phyloP scores from a whole-genome alignment of 139 green algal genomes.

The Desmodesmus armatus region DNA sequence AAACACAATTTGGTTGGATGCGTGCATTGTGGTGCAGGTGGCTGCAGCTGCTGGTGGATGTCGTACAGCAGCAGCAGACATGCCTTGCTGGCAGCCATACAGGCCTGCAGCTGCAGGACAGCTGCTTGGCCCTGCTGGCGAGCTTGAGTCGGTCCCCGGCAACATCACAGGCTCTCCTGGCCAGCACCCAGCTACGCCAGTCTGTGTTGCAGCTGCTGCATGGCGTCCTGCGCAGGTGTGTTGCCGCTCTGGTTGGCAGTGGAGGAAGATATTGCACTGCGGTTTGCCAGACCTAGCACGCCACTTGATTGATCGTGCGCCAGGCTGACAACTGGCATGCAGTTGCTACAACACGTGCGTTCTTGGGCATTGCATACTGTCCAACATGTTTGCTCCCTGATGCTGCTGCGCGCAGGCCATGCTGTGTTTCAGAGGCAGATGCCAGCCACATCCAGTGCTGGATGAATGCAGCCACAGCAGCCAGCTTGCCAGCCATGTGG shows the following conservation, averaged over 20 bases:
- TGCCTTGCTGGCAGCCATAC: not conserved
- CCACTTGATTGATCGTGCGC: too few species aligned
- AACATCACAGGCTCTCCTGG: not conserved
- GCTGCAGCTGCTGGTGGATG: slow-evolving; percentile 11
- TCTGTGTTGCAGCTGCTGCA: not conserved
- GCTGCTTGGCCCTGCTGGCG: not conserved
- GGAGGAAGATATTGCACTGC: not conserved
- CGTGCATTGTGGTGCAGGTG: not conserved
- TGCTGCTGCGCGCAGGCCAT: not conserved
- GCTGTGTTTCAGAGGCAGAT: not conserved
- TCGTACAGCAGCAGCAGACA: not conserved
- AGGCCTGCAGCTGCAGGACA: too few species aligned
- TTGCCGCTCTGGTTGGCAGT: not conserved
- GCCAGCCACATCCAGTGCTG: not conserved
- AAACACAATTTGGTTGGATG: not conserved
- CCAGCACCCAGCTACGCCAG: not conserved
- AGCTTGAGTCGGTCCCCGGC: not conserved
- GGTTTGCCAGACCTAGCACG: not conserved
- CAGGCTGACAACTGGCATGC: not conserved
- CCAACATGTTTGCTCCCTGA: not conserved
- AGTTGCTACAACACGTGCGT: too few species aligned
- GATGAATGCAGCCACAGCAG: slow-evolving; percentile 1
- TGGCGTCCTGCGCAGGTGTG: not conserved
- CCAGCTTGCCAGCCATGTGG: not conserved
- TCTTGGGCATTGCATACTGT: too few species aligned